Base-by-base conservation (phyloP, 2,329 filamentous ascomycete genomes). In the Ambrosiella cleistominuta region DNA sequence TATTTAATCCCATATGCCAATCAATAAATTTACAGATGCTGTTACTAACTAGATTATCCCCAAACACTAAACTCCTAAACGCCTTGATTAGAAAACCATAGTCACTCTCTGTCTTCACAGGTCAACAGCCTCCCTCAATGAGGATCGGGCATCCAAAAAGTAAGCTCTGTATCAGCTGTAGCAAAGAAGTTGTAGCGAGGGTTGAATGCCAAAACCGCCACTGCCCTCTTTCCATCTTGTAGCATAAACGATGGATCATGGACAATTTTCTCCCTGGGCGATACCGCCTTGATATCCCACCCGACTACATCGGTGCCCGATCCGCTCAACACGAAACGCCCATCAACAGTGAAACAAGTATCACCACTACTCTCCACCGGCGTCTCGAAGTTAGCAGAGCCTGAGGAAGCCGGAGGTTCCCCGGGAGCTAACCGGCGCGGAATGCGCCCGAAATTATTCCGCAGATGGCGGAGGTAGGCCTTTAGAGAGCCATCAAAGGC, bases 141-240 rank as follows among this genome's bases (percentile, higher is more conserved):
- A 19, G 81, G 78, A 67, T 88, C 85, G 1, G 86, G 86, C 40
- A 87, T 69, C 85, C 86, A 90, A 64, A 90, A 87, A 17, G 87
- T 71, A 61, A 88, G 73, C 57, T 96, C 89, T 66, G 85, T 85
- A 65, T 97, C 90, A 2, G 88, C 93, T 50, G 85, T 93, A 7
- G 88, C 90, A 63, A 97, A 78, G 73, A 96, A 83, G 69, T 97
- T 96, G 70, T 85, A 93, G 54, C 90, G 79, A 35, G 90, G 93
- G 67, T 96, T 97, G 68, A 89, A 93, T 19, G 86, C 87, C 47
- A 95, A 75, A 11, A 95, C 78, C 0, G 85, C 85, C 3, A 81
- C 81, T 70, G 80, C 82, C 67, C 75, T 81, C 72, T 78, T 79
- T 9, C 58, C 58, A 63, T 84, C 82, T 45, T 84, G 80, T 52